Conservation (phyloP, 495 filamentous ascomycete genomes). For the Parachaetomium inaequale region DNA sequence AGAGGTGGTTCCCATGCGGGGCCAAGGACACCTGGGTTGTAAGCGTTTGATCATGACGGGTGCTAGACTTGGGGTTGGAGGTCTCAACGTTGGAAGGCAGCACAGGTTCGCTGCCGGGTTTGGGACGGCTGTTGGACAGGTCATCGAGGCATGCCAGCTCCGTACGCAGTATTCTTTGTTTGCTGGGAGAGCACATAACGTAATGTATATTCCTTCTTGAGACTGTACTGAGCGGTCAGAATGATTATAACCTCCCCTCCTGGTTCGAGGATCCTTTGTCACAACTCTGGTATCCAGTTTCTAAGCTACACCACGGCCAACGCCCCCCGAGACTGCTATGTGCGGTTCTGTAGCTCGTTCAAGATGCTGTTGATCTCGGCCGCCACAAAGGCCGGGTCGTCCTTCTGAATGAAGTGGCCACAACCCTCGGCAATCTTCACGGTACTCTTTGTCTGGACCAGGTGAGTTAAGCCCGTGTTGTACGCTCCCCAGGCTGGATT, state of each 20-base stretch:
- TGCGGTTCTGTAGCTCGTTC: neutral
- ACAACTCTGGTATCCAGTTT: neutral
- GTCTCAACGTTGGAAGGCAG: neutral
- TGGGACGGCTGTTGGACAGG: neutral
- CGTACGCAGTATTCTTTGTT: neutral
- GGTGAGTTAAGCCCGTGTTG: constrained; percentile 51
- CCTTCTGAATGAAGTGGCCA: constrained; percentile 62
- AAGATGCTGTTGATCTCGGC: constrained; percentile 45
- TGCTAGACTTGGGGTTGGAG: neutral
- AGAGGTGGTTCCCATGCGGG: neutral
- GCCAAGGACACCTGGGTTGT: neutral
- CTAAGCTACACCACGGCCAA: neutral
- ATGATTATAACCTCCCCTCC: too few species aligned
- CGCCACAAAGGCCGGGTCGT: constrained; percentile 56
- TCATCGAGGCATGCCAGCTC: neutral
- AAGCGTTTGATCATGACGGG: neutral
- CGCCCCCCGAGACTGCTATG: neutral
- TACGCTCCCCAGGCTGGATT: constrained; percentile 56
- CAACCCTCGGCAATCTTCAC: constrained; percentile 52
- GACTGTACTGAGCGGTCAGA: neutral
- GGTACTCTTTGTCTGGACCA: constrained; percentile 44
- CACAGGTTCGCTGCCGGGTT: neutral
- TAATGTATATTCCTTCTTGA: neutral
- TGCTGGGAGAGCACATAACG: neutral
- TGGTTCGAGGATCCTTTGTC: too few species aligned